Conservation (phyloP, 2,329 filamentous ascomycete species). For the Amylocarpus encephaloides region DNA sequence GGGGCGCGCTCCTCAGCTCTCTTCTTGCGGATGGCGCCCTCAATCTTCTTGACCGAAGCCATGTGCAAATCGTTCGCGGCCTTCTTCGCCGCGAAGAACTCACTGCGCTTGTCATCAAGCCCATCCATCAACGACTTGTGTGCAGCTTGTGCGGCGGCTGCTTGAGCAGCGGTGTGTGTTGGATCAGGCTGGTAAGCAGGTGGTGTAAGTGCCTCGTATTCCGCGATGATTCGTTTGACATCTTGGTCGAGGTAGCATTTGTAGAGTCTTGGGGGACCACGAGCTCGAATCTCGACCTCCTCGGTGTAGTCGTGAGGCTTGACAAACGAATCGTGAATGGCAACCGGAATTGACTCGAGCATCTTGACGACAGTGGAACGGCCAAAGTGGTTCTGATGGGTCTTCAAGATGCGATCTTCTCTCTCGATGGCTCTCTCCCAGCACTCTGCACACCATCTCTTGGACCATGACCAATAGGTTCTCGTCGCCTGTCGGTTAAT, state of each 20-base stretch:
- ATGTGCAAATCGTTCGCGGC: constrained; percentile 25
- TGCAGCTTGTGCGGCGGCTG: constrained; percentile 17
- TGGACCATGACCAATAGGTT: constrained; percentile 30
- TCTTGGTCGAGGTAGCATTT: constrained; percentile 26
- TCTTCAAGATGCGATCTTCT: constrained; percentile 28
- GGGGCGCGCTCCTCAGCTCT: constrained; percentile 21
- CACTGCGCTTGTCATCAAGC: constrained; percentile 19
- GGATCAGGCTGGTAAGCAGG: constrained; percentile 22
- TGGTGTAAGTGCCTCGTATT: constrained; percentile 26
- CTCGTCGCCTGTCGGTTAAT: constrained; percentile 21
- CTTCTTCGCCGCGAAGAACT: constrained; percentile 25
- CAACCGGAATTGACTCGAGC: constrained; percentile 29
- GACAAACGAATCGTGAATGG: constrained; percentile 29
- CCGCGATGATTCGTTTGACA: constrained; percentile 22
- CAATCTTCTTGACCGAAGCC: constrained; percentile 25
- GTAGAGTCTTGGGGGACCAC: constrained; percentile 24
- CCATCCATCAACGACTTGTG: constrained; percentile 20
- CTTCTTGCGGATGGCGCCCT: constrained; percentile 20
- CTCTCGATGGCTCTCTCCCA: constrained; percentile 27
- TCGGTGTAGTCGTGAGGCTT: constrained; percentile 29
- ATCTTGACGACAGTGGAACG: constrained; percentile 21
- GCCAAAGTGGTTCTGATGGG: constrained; percentile 15
- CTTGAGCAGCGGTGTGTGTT: constrained; percentile 21
- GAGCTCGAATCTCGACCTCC: constrained; percentile 16
- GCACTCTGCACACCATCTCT: constrained; percentile 27